These are phyloP conservation scores for Mollisiaceae sp. DNA, from an alignment of 2,329 filamentous ascomycete species.

Conservation along the genomic window DNA sequence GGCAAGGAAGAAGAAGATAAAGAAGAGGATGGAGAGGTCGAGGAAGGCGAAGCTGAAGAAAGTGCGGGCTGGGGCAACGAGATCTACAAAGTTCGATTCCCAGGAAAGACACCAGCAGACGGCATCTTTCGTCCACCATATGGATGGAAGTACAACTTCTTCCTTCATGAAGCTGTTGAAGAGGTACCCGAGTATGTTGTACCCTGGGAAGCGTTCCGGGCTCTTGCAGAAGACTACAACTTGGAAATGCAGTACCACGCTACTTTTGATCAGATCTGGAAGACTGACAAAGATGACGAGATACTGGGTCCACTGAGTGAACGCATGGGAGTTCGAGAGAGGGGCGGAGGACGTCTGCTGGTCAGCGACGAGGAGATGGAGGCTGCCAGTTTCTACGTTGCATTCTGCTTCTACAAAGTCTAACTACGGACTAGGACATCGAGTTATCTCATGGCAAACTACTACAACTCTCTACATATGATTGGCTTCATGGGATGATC, in stretches of 20 bases:
- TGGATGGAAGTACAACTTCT: constrained; percentile 98
- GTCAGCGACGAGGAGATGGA: constrained; percentile 90
- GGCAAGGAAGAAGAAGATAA: constrained; percentile 43
- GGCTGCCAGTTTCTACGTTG: constrained; percentile 88
- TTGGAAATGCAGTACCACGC: constrained; percentile 94
- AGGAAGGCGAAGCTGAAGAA: constrained; percentile 66
- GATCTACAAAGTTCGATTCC: constrained; percentile 90
- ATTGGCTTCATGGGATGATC: background rate
- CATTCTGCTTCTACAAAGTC: constrained; percentile 97
- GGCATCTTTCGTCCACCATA: constrained; percentile 93
- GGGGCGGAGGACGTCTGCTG: constrained; percentile 65
- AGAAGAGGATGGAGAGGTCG: constrained; percentile 49
- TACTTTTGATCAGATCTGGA: constrained; percentile 89
- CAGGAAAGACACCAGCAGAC: constrained; percentile 79
- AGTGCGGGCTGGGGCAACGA: constrained; percentile 89
- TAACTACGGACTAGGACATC: constrained; percentile 45
- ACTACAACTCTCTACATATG: background rate
- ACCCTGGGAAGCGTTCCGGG: constrained; percentile 96
- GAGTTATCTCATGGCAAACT: background rate
- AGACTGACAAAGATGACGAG: constrained; percentile 84
- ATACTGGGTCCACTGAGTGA: constrained; percentile 85
- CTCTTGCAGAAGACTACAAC: constrained; percentile 94
- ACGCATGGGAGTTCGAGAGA: constrained; percentile 89
- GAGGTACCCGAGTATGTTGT: constrained; percentile 97
- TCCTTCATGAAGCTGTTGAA: constrained; percentile 93